Conservation (phyloP, 495 filamentous ascomycete species). For the Aspergillus mulundensis region DNA sequence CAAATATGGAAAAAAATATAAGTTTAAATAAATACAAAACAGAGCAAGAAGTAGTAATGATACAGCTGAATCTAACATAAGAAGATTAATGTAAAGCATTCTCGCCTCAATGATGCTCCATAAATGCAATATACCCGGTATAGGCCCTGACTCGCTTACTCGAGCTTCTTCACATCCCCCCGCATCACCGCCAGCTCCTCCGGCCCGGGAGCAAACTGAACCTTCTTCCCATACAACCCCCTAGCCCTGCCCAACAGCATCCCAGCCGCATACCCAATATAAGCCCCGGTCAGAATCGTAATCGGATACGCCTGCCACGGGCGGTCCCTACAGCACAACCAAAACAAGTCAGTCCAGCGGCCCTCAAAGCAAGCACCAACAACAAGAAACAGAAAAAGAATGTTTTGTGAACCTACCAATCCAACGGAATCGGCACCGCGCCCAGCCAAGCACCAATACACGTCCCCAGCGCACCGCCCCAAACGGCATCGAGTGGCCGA, state of each 20-base stretch:
- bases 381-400: no score
- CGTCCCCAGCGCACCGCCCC: constrained; percentile 42
- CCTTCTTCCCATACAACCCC: constrained; percentile 57
- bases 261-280: constrained; percentile 62
- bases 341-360: background rate
- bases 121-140: background rate
- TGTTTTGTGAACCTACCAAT: constrained; percentile 78
- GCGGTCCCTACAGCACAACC: constrained; percentile 53
- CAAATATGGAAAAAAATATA: background rate
- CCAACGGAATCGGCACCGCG: constrained; percentile 85
- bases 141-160: background rate
- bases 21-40: background rate
- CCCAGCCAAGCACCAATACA: constrained; percentile 60
- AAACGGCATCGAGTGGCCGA: constrained; percentile 39
- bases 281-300: constrained; percentile 73
- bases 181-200: constrained; percentile 6
- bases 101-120: background rate
- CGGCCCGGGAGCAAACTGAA: constrained; percentile 47
- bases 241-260: constrained; percentile 54
- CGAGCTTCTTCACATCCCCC: constrained; percentile 22
- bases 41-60: no score
- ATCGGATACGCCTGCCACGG: constrained; percentile 99
- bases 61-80: background rate
- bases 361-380: background rate
- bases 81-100: background rate